A percentile compares a stretch with the other conserved stretches of the same genome.
phyloP scores from a whole-genome alignment of 495 filamentous ascomycete species.

The Podospora didyma region DNA sequence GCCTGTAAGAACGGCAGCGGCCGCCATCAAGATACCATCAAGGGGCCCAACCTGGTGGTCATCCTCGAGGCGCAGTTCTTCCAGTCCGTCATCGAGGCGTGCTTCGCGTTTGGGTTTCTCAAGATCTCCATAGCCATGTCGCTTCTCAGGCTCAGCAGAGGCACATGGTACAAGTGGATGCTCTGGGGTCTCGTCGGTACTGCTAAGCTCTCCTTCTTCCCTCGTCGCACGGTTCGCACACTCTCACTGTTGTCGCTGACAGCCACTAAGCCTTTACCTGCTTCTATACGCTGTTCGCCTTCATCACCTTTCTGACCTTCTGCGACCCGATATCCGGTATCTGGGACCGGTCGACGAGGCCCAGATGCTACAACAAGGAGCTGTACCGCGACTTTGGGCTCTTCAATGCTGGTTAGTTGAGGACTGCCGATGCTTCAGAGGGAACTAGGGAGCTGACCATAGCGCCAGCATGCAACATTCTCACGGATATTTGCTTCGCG shows the following conservation, averaged over 20 bases:
- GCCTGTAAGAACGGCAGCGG: conserved; percentile 35
- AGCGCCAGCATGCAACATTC: conserved; percentile 37
- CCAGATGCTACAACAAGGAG: conserved; percentile 28
- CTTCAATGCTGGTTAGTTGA: conserved; percentile 31
- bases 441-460: neutral
- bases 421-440: neutral
- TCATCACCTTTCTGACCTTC: conserved; percentile 31
- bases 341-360: conserved; percentile 24
- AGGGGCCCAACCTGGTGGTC: conserved; percentile 18
- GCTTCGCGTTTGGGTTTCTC: conserved; percentile 38
- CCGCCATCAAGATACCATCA: conserved; percentile 30
- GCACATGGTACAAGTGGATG: conserved; percentile 22
- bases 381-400: conserved; percentile 35
- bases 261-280: conserved; percentile 26
- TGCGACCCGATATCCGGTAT: conserved; percentile 31
- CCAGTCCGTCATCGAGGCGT: conserved; percentile 35
- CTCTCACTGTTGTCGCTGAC: conserved; percentile 1
- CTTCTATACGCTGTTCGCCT: conserved; percentile 30
- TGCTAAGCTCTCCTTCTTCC: neutral
- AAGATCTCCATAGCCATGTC: conserved; percentile 44
- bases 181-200: conserved; percentile 25
- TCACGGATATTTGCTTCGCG: conserved; percentile 45
- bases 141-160: conserved; percentile 21
- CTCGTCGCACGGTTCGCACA: no score
- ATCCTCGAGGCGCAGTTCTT: conserved; percentile 39